A percentile compares a stretch with the other conserved stretches of the same genome.
These are phyloP conservation scores for Wallemia mellicola DNA, from an alignment of 1,284 basidiomycete genomes.

Conservation along the genomic window DNA sequence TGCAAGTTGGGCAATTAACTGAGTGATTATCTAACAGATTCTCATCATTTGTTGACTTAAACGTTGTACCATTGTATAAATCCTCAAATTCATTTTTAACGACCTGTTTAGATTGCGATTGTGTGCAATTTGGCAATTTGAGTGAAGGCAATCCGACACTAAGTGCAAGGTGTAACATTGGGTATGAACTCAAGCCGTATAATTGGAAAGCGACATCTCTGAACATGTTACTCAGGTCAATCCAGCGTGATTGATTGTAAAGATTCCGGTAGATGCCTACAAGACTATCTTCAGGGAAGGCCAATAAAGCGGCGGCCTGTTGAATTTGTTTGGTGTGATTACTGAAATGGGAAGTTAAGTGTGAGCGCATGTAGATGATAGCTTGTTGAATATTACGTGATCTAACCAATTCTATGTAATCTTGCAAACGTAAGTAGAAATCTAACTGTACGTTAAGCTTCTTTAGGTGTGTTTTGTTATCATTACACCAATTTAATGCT, in stretches of 20 bases:
- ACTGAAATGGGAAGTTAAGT: slow-evolving; percentile 46
- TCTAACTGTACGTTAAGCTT: slow-evolving; percentile 60
- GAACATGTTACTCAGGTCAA: slow-evolving; percentile 38
- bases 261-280: slow-evolving; percentile 29
- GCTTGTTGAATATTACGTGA: slow-evolving; percentile 37
- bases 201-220: slow-evolving; percentile 53
- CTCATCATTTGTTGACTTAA: background rate
- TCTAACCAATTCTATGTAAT: slow-evolving; percentile 73
- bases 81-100: background rate
- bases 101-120: background rate
- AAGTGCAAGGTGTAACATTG: slow-evolving; percentile 52
- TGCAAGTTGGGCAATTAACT: slow-evolving; percentile 74
- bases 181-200: slow-evolving; percentile 56
- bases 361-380: slow-evolving; percentile 51
- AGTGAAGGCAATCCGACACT: slow-evolving; percentile 65
- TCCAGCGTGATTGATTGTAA: slow-evolving; percentile 52
- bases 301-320: slow-evolving; percentile 44
- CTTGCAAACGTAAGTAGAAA: slow-evolving; percentile 79
- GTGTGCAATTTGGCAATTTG: slow-evolving; percentile 39
- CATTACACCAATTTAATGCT: slow-evolving; percentile 79
- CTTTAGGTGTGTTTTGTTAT: slow-evolving; percentile 70
- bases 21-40: slow-evolving; percentile 19
- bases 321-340: slow-evolving; percentile 40
- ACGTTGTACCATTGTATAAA: background rate
- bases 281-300: slow-evolving; percentile 23